phyloP scores from a whole-genome alignment of 805 yeast species.

The Teunomyces pallodes region DNA sequence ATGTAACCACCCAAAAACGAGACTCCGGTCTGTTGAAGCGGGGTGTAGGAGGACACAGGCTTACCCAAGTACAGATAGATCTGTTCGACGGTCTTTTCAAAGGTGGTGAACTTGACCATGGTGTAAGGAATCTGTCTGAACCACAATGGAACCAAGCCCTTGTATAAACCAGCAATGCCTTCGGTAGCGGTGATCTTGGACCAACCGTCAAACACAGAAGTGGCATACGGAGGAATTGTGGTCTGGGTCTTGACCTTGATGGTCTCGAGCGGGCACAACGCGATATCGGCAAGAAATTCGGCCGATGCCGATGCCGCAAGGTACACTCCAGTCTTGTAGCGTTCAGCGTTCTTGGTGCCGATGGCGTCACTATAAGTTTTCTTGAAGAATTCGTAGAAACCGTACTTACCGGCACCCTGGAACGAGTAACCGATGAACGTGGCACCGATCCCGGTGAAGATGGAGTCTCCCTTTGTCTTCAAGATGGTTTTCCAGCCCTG shows the following conservation, averaged over 20 bases:
- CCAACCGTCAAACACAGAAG: slow-evolving; percentile 63
- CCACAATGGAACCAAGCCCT: slow-evolving; percentile 92
- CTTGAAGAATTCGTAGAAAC: slow-evolving; percentile 90
- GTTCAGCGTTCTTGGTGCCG: slow-evolving; percentile 60
- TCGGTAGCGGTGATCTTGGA: slow-evolving; percentile 61
- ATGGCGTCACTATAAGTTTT: slow-evolving; percentile 65
- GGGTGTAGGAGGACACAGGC: slow-evolving; percentile 66
- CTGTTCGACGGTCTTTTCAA: slow-evolving; percentile 83
- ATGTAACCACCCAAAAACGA: slow-evolving; percentile 94
- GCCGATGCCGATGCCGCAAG: slow-evolving; percentile 90
- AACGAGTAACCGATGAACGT: slow-evolving; percentile 89
- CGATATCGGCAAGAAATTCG: slow-evolving; percentile 87
- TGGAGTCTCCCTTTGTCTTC: slow-evolving; percentile 72
- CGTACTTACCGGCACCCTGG: slow-evolving; percentile 98
- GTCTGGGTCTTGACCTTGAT: slow-evolving; percentile 94
- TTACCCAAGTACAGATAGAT: slow-evolving; percentile 75
- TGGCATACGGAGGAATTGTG: slow-evolving; percentile 81
- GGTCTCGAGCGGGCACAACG: slow-evolving; percentile 92
- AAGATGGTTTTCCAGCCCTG: slow-evolving; percentile 81
- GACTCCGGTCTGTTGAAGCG: slow-evolving; percentile 85
- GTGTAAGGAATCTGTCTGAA: slow-evolving; percentile 97
- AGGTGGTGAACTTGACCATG: slow-evolving; percentile 93
- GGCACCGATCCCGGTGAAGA: slow-evolving; percentile 89
- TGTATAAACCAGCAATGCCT: slow-evolving; percentile 75
- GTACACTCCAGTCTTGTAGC: slow-evolving; percentile 71